A percentile compares a stretch with the other conserved stretches of the same genome.
phyloP scores from a whole-genome alignment of 306 rosid species.

The Prunus fruticosa region DNA sequence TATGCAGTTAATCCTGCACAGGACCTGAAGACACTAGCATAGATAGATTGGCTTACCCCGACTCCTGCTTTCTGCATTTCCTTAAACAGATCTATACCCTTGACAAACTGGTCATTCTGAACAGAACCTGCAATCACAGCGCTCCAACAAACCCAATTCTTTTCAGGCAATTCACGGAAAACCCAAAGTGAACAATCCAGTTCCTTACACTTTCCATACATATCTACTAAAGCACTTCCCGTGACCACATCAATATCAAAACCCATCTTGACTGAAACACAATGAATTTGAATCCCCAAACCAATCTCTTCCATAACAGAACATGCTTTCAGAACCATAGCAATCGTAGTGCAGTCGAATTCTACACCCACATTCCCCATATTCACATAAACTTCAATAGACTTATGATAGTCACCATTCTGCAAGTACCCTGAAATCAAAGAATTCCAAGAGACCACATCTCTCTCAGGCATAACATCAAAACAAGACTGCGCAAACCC shows the following conservation, averaged over 20 bases:
- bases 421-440: constrained; percentile 10
- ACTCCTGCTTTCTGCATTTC: constrained; percentile 56
- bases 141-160: background rate
- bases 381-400: constrained; percentile 30
- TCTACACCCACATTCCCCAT: constrained; percentile 36
- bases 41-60: constrained; percentile 78
- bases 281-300: constrained; percentile 38
- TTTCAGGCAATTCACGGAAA: background rate
- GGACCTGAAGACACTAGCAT: constrained; percentile 76
- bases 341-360: constrained; percentile 35
- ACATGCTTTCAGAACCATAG: constrained; percentile 54
- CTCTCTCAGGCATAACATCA: constrained; percentile 50
- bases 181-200: constrained; percentile 25
- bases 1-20: constrained; percentile 72
- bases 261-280: background rate
- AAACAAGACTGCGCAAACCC: constrained; percentile 16
- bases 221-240: constrained; percentile 70
- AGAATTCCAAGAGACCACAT: constrained; percentile 50
- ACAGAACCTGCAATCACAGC: background rate
- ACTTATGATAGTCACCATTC: constrained; percentile 33
- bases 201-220: constrained; percentile 10
- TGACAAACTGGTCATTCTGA: constrained; percentile 53
- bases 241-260: constrained; percentile 26
- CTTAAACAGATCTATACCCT: constrained; percentile 54
- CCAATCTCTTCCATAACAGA: constrained; percentile 40